Evolutionary conservation across 2,329 filamentous ascomycete genomes (phyloP).

Genomic region (Erysiphe pulchra): DNA sequence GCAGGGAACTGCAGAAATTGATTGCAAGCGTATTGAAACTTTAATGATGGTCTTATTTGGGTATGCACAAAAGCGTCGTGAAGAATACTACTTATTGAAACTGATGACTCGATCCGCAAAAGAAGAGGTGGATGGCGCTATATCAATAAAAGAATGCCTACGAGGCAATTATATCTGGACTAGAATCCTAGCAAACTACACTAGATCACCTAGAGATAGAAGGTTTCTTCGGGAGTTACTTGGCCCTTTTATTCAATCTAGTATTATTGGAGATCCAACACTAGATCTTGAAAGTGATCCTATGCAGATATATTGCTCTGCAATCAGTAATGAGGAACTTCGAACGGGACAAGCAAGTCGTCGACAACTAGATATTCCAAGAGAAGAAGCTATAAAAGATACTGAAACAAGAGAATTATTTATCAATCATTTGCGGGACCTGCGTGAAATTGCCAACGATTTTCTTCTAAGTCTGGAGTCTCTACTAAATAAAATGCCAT

Average conservation of each 20-base stretch:
- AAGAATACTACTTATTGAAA: constrained; percentile 91
- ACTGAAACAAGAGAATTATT: constrained; percentile 79
- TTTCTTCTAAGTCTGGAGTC: constrained; percentile 68
- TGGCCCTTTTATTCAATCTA: constrained; percentile 64
- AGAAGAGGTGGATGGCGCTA: constrained; percentile 58
- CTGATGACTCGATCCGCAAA: constrained; percentile 58
- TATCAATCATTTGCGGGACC: constrained; percentile 78
- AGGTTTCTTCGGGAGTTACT: constrained; percentile 78
- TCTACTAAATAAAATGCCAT: constrained; percentile 67
- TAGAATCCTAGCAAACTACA: constrained; percentile 66
- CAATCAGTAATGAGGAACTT: constrained; percentile 93
- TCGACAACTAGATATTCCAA: constrained; percentile 58
- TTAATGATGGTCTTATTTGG: constrained; percentile 93
- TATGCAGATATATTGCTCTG: constrained; percentile 84
- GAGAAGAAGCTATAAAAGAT: constrained; percentile 88
- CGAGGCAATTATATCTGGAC: constrained; percentile 86
- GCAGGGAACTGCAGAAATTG: constrained; percentile 66
- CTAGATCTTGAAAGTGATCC: constrained; percentile 91
- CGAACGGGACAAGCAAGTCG: constrained; percentile 66
- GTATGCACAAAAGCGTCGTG: constrained; percentile 84
- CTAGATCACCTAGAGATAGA: constrained; percentile 70
- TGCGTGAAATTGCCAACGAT: constrained; percentile 83
- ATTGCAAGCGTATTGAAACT: constrained; percentile 76
- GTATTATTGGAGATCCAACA: constrained; percentile 75
- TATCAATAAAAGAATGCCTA: constrained; percentile 56